Base-by-base conservation (phyloP, 106 monocot genomes). In the Apostasia shenzhenica region DNA sequence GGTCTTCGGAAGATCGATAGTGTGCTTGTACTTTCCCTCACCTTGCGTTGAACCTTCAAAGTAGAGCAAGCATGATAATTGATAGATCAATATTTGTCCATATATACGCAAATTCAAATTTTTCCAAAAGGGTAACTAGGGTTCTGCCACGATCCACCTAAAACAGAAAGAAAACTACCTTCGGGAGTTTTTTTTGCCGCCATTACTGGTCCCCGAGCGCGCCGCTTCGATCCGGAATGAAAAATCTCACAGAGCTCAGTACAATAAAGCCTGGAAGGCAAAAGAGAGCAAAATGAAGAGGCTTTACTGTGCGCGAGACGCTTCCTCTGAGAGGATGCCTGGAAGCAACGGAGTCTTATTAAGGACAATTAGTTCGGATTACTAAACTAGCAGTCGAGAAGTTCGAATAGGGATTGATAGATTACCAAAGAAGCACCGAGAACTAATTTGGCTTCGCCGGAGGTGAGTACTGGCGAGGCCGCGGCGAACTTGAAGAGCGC, bases 11-110 rank as follows among this genome's bases (percentile, higher is more conserved):
- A 97, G 84, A 71, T 92, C 86, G 40, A 97, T 76, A 8, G 95
- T 97, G 57, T 92, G 95, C 74, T 97, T 97, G 61, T 97, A 97
- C 68, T 68, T 92, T 57, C 91, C 95, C 68, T 78, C 84, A 63
- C 85, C 86, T 75, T 81, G 74, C 56, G 79, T 91, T 14, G 67
- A 76, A 70, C 84, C 92, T 92, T 67, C 6, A 44, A 37, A 9
- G 6, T 7, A 42, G 11, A 63, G 57, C 11, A 58, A 45, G 41
- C 4, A 39, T 13, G 46, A 11, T n/a, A n/a, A n/a, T n/a, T n/a
- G n/a, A n/a, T 59, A 61, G 3, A 54, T 2, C 37, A 68, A 68
- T 13, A 42, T 73, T 49, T 40, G 11, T 40, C 8, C 45, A 66
- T 3, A 66, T 6, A 4, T 14, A 38, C 53, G 41, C 11, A 1